Conservation (phyloP, 805 yeast species). For the Zygosaccharomyces rouxii region DNA sequence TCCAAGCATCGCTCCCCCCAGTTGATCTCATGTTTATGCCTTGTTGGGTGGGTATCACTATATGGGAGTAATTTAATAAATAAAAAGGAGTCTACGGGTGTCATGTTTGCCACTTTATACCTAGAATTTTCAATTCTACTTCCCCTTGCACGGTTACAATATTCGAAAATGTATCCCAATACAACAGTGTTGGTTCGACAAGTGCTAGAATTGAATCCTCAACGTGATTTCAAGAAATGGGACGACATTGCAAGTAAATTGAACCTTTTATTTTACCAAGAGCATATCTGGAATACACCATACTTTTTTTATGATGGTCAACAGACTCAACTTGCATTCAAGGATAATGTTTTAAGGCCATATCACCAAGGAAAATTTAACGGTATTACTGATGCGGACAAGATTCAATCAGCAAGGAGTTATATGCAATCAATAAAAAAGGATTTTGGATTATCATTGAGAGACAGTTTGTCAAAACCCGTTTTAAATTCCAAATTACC, state of each 20-base stretch:
- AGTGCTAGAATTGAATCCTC: conserved; percentile 6
- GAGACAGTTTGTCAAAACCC: background rate
- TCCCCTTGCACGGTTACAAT: too few species aligned
- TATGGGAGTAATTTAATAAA: too few species aligned
- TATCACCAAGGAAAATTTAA: background rate
- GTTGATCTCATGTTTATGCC: too few species aligned
- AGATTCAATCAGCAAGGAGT: background rate
- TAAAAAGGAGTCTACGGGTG: too few species aligned
- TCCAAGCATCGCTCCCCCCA: too few species aligned
- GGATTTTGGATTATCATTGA: background rate
- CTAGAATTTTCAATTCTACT: too few species aligned
- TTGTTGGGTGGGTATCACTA: too few species aligned
- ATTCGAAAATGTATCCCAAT: background rate
- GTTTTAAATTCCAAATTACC: background rate
- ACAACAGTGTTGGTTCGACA: background rate
- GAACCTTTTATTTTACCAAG: conserved; percentile 4
- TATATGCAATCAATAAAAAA: background rate
- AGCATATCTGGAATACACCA: conserved; percentile 8
- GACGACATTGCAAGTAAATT: conserved; percentile 7
- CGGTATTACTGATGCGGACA: background rate
- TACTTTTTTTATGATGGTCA: conserved; percentile 14
- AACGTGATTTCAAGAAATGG: conserved; percentile 5
- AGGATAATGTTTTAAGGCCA: conserved; percentile 1
- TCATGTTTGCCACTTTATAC: too few species aligned
- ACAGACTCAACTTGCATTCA: conserved; percentile 1